phyloP scores from a whole-genome alignment of 352 stramenopile species.

The Phytophthora vignae region DNA sequence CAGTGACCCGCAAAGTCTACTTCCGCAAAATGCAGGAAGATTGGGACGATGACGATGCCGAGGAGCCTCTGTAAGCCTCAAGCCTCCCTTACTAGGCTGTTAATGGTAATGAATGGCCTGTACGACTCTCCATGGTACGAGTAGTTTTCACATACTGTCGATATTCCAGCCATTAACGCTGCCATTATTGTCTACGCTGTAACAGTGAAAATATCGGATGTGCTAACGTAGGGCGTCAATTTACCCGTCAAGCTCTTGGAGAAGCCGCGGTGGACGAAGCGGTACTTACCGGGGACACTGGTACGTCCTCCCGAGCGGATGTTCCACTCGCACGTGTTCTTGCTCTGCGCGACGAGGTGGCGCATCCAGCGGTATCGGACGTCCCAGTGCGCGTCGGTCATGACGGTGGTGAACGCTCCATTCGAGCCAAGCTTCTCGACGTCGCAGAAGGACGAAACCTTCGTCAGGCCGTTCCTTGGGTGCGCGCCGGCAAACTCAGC shows the following conservation, averaged over 20 bases:
- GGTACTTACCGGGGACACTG: constrained; percentile 48
- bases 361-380: constrained; percentile 54
- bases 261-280: constrained; percentile 55
- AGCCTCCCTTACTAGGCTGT: neutral
- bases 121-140: no score
- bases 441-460: constrained; percentile 59
- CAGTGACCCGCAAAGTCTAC: neutral
- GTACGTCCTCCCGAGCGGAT: constrained; percentile 40
- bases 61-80: neutral
- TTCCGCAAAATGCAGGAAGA: neutral
- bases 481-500: constrained; percentile 57
- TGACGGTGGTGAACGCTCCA: constrained; percentile 38
- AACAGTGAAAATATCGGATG: constrained; percentile 42
- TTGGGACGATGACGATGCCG: neutral
- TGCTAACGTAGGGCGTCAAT: constrained; percentile 41
- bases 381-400: constrained; percentile 68
- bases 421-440: constrained; percentile 41
- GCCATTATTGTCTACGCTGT: neutral
- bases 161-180: neutral
- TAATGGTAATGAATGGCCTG: neutral
- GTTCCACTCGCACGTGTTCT: constrained; percentile 56
- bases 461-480: constrained; percentile 50
- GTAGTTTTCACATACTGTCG: neutral
- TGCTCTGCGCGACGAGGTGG: constrained; percentile 40
- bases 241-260: constrained; percentile 45